Evolutionary conservation across 148 eudicot species (phyloP).

Genomic region (Bassia scoparia): DNA sequence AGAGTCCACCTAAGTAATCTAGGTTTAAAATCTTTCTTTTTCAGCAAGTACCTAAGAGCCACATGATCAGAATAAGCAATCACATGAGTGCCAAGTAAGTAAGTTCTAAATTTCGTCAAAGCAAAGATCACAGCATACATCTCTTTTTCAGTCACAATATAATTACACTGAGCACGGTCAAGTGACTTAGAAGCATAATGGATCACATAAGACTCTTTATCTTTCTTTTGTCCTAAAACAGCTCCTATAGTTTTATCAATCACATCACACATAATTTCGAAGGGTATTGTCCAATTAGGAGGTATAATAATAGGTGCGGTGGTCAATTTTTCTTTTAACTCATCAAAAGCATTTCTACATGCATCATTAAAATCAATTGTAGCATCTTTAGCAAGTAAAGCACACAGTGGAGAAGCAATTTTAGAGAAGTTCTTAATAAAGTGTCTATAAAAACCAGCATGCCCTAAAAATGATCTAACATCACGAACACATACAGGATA

Average conservation of each 20-base stretch:
- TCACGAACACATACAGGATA: conserved; percentile 4
- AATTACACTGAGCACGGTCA: conserved; percentile 12
- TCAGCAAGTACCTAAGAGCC: too few relatives aligned
- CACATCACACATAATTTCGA: conserved; percentile 19
- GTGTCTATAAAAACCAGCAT: conserved; percentile 6
- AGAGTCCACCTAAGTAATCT: too few relatives aligned
- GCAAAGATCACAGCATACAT: conserved; percentile 9
- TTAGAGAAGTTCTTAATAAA: conserved; percentile 2
- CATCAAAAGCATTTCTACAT: conserved; percentile 20
- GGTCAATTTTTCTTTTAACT: conserved; percentile 4
- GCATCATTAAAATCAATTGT: conserved; percentile 3
- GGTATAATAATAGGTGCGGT: conserved; percentile 2
- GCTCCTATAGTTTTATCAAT: conserved; percentile 10
- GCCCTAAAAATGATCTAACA: conserved; percentile 5
- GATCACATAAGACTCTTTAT: neutral
- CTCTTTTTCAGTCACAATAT: conserved; percentile 11
- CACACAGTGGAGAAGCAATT: neutral
- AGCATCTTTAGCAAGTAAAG: conserved; percentile 18
- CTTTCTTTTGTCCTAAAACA: conserved; percentile 11
- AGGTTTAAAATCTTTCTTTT: too few relatives aligned
- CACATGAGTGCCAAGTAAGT: too few relatives aligned
- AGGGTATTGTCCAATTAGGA: too few relatives aligned
- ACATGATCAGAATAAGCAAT: conserved; percentile 18
- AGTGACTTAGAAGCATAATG: conserved; percentile 18
- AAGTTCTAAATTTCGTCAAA: conserved; percentile 12